Conservation (phyloP, 768 basidiomycete species). For the Butyriboletus loyo region DNA sequence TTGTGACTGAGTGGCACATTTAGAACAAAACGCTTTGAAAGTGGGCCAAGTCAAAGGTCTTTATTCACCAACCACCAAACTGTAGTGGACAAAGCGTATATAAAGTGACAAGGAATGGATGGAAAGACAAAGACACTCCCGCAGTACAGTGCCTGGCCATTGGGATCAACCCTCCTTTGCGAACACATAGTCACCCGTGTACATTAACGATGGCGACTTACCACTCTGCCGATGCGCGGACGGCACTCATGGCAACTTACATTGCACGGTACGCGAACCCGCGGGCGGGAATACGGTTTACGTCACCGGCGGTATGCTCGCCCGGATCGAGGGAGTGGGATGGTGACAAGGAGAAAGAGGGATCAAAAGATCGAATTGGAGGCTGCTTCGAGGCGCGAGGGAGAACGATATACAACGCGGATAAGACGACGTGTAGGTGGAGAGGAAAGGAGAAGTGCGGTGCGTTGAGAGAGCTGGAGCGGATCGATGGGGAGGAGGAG, state of each 20-base stretch:
- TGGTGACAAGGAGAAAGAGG: neutral
- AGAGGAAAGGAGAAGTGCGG: neutral
- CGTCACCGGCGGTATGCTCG: neutral
- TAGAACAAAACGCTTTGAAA: constrained; percentile 11
- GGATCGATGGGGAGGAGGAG: constrained; percentile 26
- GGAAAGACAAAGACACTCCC: neutral
- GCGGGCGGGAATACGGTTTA: constrained; percentile 13
- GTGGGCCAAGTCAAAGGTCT: constrained; percentile 7
- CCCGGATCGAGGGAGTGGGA: neutral
- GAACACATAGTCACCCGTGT: neutral
- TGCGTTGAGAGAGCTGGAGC: constrained; percentile 7
- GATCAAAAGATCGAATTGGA: neutral
- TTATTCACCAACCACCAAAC: constrained; percentile 12
- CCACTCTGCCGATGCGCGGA: constrained; percentile 35
- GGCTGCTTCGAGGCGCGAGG: constrained; percentile 16
- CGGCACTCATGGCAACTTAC: constrained; percentile 31
- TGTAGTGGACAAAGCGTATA: constrained; percentile 21
- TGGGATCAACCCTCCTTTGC: neutral
- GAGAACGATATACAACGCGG: constrained; percentile 30
- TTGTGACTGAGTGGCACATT: constrained; percentile 2
- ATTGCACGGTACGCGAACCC: constrained; percentile 20
- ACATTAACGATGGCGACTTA: constrained; percentile 12
- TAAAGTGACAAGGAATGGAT: constrained; percentile 13
- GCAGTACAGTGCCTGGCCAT: neutral
- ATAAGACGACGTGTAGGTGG: neutral